Conservation (phyloP, 73 alveolate genomes). For the Paramecium biaurelia region DNA sequence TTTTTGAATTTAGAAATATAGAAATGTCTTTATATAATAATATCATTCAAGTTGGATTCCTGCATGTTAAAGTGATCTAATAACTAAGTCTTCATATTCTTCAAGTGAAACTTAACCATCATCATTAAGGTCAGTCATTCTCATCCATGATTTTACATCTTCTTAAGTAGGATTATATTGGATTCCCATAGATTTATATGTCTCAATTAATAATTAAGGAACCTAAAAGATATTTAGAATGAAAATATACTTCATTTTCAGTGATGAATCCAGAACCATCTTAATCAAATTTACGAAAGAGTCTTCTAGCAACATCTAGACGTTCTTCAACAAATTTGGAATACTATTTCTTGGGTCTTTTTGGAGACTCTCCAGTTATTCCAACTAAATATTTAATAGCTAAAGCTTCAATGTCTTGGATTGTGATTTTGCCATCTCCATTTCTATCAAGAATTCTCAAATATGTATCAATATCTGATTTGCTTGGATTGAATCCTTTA, state of each 20-base stretch:
- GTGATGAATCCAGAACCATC: conserved; percentile 53
- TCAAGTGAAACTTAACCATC: conserved; percentile 55
- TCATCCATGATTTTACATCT: conserved; percentile 65
- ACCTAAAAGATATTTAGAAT: neutral
- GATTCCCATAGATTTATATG: conserved; percentile 60
- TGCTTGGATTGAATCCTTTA: conserved; percentile 64
- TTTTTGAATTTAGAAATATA: neutral
- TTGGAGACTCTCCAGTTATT: neutral
- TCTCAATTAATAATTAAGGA: conserved; percentile 28
- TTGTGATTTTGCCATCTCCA: conserved; percentile 62
- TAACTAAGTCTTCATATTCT: conserved; percentile 64
- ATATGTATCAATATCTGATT: conserved; percentile 60
- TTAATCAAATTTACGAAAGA: conserved; percentile 54
- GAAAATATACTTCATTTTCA: conserved; percentile 53
- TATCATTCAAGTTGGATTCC: conserved; percentile 48
- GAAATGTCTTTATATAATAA: neutral
- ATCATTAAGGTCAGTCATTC: conserved; percentile 61
- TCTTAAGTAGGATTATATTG: conserved; percentile 51
- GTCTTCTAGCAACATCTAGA: conserved; percentile 66
- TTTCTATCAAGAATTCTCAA: conserved; percentile 50
- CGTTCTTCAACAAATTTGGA: conserved; percentile 52
- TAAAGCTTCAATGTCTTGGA: conserved; percentile 59
- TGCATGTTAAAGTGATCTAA: conserved; percentile 48
- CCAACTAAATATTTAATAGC: conserved; percentile 64
- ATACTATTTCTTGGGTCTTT: conserved; percentile 24